phyloP scores from a whole-genome alignment of 768 basidiomycete genomes.

The Mycena chlorophos region DNA sequence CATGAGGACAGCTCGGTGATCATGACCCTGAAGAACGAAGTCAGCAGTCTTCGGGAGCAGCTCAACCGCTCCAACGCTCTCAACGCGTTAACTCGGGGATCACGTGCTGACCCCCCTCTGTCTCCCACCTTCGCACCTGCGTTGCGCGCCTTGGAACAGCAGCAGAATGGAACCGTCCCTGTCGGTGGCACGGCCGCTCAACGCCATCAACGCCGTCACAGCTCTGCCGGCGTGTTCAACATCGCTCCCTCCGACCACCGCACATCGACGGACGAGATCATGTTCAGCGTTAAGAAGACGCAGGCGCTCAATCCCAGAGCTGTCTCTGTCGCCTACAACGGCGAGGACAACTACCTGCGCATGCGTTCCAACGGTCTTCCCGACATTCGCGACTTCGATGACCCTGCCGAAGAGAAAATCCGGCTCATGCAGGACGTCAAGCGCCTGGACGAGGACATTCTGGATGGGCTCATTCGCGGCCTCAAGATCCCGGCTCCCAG shows the following conservation, averaged over 20 bases:
- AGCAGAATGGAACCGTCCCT: slow-evolving; percentile 37
- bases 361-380: slow-evolving; percentile 65
- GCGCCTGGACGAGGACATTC: slow-evolving; percentile 88
- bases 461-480: slow-evolving; percentile 85
- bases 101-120: slow-evolving; percentile 67
- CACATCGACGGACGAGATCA: slow-evolving; percentile 74
- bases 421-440: slow-evolving; percentile 88
- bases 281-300: slow-evolving; percentile 70
- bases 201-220: slow-evolving; percentile 81
- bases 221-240: slow-evolving; percentile 78
- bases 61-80: slow-evolving; percentile 94
- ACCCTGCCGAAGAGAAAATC: slow-evolving; percentile 94
- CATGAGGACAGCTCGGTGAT: slow-evolving; percentile 88
- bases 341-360: slow-evolving; percentile 72
- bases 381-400: slow-evolving; percentile 76
- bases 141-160: slow-evolving; percentile 53
- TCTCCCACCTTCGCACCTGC: slow-evolving; percentile 87
- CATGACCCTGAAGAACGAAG: slow-evolving; percentile 86
- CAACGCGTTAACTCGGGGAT: slow-evolving; percentile 76
- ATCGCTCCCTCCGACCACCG: slow-evolving; percentile 61
- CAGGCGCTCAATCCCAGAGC: slow-evolving; percentile 77
- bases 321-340: slow-evolving; percentile 85
- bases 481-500: slow-evolving; percentile 92
- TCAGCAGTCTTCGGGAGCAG: slow-evolving; percentile 90
- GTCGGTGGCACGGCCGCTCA: slow-evolving; percentile 33